Percentiles rank a stretch among this genome's conserved stretches.
Evolutionary conservation across 192 early-diverging fungal species (phyloP).

Genomic region (Geranomyces variabilis): DNA sequence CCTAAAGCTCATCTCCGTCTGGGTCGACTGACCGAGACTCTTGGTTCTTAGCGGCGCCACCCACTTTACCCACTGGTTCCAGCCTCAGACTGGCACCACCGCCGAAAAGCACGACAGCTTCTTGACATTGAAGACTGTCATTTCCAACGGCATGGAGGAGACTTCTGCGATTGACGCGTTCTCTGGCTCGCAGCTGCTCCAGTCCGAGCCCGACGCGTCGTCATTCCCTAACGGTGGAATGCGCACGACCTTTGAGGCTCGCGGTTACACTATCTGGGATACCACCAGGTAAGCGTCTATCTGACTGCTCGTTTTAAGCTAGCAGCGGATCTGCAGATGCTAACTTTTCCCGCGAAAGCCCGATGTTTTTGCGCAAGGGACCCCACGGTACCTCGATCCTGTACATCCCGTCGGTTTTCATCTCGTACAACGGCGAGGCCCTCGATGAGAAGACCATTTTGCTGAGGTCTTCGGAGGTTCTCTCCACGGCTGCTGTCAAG

Average conservation of each 20-base stretch:
- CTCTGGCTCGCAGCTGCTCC: conserved; percentile 95
- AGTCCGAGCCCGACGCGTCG: conserved; percentile 99
- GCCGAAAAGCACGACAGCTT: conserved; percentile 99
- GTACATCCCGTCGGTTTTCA: conserved; percentile 98
- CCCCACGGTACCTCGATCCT: conserved; percentile 91
- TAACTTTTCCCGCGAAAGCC: no score
- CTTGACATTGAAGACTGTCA: conserved; percentile 83
- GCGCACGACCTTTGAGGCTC: conserved; percentile 97
- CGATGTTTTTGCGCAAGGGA: conserved; percentile 93
- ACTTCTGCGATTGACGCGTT: conserved; percentile 88
- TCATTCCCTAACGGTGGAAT: conserved; percentile 99
- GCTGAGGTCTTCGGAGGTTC: conserved; percentile 84
- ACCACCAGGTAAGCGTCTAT: conserved; percentile 69
- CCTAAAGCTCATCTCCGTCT: background rate
- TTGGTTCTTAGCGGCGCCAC: conserved; percentile 75
- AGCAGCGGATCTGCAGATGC: no score
- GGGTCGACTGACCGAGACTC: no score
- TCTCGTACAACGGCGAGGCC: conserved; percentile 99
- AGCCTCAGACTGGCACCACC: conserved; percentile 97
- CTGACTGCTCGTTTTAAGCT: background rate
- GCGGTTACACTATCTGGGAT: conserved; percentile 99
- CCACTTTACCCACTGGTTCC: conserved; percentile 99
- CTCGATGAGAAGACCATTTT: conserved; percentile 99
- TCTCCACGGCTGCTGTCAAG: conserved; percentile 80
- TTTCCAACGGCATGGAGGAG: conserved; percentile 84